Evolutionary conservation across 495 filamentous ascomycete species (phyloP), one percentile per base, ranked within the genome.

Genomic region (Aspergillus indologenus): DNA sequence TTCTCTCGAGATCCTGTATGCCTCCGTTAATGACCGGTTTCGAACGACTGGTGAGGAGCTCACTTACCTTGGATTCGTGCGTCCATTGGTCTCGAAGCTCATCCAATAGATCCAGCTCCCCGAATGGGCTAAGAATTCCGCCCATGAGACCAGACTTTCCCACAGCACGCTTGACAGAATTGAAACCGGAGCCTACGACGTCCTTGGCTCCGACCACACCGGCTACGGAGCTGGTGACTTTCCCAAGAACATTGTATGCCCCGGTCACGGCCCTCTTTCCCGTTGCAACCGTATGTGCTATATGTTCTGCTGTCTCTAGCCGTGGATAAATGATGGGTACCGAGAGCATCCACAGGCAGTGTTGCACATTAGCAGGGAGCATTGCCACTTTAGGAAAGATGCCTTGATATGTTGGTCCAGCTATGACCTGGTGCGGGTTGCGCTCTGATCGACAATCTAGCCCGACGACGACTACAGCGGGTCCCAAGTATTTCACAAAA

Each of bases 21-120:
- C 4, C 6, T 17, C 20, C 17, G 22, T 43, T 5, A 19, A 23
- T 43, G 21, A 22, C 17, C 23, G 34, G 23, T n/a, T 1, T 50
- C n/a, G 42, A 24, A 40, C 24, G 5, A 15, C 5, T 45, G 17
- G n/a, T 7, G 20, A 12, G 4, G 26, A 3, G 26, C 12, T 40
- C 2, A 57, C 49, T n/a, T 69, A 87, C 86, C 79, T 98, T 98
- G 23, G 87, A 90, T 54, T 98, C 93, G 69, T 98, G 94, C 18
- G 95, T 98, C 94, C 94, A 98, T 77, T 94, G 87, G 70, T 98
- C 95, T 61, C 92, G 83, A 31, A 98, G 74, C 70, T 97, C 95
- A 73, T 98, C 94, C 53, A 92, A 84, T 20, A 98, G 83, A 69
- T 96, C 94, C 52, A 98, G 87, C 53, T 98, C 94, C n/a, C 94